phyloP scores from a whole-genome alignment of 2,329 filamentous ascomycete genomes.

The Tympanopsis confertula region DNA sequence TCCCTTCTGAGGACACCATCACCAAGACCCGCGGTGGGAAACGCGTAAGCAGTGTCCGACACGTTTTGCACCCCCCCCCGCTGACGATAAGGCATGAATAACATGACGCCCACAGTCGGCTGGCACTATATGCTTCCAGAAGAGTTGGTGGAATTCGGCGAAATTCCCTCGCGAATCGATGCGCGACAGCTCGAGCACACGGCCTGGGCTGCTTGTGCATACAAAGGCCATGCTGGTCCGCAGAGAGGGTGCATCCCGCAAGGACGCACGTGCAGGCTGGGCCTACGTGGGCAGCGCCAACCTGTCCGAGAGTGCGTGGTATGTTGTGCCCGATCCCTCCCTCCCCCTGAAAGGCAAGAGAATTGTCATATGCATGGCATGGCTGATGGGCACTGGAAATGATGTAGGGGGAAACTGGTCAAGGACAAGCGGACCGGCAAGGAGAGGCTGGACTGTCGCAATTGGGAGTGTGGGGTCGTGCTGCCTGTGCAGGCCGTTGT shows the following conservation, averaged over 20 bases:
- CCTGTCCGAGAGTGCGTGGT: constrained; percentile 87
- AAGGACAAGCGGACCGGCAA: constrained; percentile 55
- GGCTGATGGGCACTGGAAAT: not conserved
- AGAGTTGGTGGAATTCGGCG: constrained; percentile 57
- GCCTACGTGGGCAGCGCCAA: constrained; percentile 89
- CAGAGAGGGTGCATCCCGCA: constrained; percentile 2
- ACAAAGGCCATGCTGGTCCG: constrained; percentile 62
- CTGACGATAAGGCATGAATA: not conserved
- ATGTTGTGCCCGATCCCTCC: constrained; percentile 20
- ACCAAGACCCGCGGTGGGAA: constrained; percentile 49
- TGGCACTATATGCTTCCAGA: constrained; percentile 72
- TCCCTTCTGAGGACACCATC: constrained; percentile 65
- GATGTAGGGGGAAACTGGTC: constrained; percentile 62
- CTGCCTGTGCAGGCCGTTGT: constrained; percentile 46
- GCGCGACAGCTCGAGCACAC: constrained; percentile 63
- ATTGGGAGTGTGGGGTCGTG: constrained; percentile 92
- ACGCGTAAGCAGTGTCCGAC: constrained; percentile 29
- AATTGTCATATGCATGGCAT: not conserved
- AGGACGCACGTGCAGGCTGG: constrained; percentile 40
- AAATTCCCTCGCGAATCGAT: constrained; percentile 64
- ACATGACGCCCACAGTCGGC: constrained; percentile 33
- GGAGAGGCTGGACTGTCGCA: constrained; percentile 71
- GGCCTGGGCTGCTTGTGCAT: constrained; percentile 70
- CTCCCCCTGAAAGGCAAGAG: not conserved
- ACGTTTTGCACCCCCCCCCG: constrained; percentile 5